Percentiles rank a stretch among this genome's conserved stretches.
Evolutionary conservation across 2,329 filamentous ascomycete species (phyloP).

Genomic region (Aurifilum marmelostoma): DNA sequence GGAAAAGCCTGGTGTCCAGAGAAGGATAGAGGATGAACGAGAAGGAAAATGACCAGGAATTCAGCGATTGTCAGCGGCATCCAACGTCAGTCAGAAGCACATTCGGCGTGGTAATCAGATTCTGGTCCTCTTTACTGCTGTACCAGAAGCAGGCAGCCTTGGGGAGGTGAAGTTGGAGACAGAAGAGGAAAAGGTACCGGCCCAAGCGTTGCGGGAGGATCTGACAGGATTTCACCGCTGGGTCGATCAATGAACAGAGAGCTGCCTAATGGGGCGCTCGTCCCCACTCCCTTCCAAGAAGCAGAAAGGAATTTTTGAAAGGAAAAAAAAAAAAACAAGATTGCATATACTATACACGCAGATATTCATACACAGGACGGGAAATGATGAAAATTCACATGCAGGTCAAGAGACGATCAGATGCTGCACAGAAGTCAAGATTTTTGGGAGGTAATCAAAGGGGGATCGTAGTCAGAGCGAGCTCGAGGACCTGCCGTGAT

Average conservation of each 20-base stretch:
- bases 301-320: background rate
- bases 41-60: background rate
- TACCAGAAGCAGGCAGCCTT: background rate
- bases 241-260: background rate
- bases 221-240: background rate
- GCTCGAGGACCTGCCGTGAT: too few relatives aligned
- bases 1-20: background rate
- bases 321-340: background rate
- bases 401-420: too few relatives aligned
- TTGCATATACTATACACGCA: too few relatives aligned
- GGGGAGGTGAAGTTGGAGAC: background rate
- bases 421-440: too few relatives aligned
- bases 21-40: background rate
- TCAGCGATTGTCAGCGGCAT: background rate
- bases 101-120: background rate
- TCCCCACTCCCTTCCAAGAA: background rate
- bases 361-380: too few relatives aligned
- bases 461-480: too few relatives aligned
- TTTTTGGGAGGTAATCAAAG: too few relatives aligned
- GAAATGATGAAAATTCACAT: too few relatives aligned
- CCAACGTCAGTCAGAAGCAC: background rate
- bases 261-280: background rate
- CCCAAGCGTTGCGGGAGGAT: background rate
- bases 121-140: background rate
- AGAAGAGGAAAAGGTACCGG: background rate